Conservation (phyloP, 1,284 basidiomycete genomes). For the Rhodotorula glutinis region DNA sequence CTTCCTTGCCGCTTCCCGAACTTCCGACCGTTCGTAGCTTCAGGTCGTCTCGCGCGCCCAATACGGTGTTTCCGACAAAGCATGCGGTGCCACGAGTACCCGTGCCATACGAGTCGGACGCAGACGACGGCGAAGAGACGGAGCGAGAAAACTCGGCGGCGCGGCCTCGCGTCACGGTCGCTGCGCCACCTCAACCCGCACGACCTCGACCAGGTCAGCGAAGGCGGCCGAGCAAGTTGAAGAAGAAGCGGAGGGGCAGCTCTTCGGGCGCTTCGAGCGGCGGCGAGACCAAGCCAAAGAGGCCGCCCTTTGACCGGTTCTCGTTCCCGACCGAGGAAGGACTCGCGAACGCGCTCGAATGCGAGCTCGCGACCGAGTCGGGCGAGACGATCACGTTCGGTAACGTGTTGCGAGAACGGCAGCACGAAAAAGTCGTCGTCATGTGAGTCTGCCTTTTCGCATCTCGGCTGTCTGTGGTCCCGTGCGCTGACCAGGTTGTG, state of each 20-base stretch:
- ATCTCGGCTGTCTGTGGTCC: no score
- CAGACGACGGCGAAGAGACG: not conserved
- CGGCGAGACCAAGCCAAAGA: not conserved
- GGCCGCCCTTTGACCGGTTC: slow-evolving; percentile 28
- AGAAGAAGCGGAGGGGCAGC: no score
- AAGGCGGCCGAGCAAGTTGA: not conserved
- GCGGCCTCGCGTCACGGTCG: not conserved
- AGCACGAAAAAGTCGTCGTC: slow-evolving; percentile 30
- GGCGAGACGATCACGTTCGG: slow-evolving; percentile 13
- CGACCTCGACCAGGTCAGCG: not conserved
- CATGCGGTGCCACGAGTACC: not conserved
- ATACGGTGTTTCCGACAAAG: not conserved
- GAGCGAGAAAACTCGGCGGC: not conserved
- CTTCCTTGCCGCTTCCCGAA: not conserved
- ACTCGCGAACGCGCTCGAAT: slow-evolving; percentile 9
- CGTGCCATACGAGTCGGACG: not conserved
- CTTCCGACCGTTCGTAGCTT: not conserved
- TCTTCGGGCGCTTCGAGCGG: no score
- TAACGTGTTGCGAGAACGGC: slow-evolving; percentile 10
- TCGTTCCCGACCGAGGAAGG: slow-evolving; percentile 14
- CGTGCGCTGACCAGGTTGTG: no score
- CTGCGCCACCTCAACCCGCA: not conserved
- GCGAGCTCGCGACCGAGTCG: slow-evolving; percentile 16
- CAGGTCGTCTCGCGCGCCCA: not conserved
- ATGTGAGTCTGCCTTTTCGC: slow-evolving; percentile 3